Conservation (phyloP, 345 rosid genomes). For the Eutrema heterophyllum region DNA sequence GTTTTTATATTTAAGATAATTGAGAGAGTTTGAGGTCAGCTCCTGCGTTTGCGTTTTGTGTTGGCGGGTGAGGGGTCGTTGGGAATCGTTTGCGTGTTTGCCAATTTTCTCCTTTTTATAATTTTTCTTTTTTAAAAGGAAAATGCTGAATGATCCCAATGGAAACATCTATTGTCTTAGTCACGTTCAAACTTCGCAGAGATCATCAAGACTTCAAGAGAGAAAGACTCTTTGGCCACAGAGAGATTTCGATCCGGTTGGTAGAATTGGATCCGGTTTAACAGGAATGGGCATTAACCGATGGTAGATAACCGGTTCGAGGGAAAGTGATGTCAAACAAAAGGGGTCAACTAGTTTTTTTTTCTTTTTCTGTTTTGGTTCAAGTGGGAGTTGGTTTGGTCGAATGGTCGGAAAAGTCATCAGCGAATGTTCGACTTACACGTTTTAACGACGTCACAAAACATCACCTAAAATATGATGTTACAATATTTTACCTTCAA, state of each 20-base stretch:
- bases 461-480: not conserved
- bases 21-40: slow-evolving; percentile 4
- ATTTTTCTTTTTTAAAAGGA: not conserved
- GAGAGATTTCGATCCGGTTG: not conserved
- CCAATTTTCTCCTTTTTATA: not conserved
- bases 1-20: not conserved
- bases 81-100: slow-evolving; percentile 22
- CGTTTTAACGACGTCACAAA: slow-evolving; percentile 10
- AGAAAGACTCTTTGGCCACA: slow-evolving; percentile 13
- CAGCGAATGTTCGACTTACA: not conserved
- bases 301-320: not conserved
- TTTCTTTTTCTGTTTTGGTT: not conserved
- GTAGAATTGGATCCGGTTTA: not conserved
- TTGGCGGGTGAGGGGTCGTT: slow-evolving; percentile 36
- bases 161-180: slow-evolving; percentile 26
- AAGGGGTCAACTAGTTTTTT: slow-evolving; percentile 25
- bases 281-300: not conserved
- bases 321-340: slow-evolving; percentile 11
- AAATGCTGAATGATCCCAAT: slow-evolving; percentile 21
- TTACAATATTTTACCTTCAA: not conserved
- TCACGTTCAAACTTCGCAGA: slow-evolving; percentile 14
- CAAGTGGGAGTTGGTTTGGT: slow-evolving; percentile 24
- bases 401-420: slow-evolving; percentile 16
- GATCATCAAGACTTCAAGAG: not conserved
- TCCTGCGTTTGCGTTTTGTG: slow-evolving; percentile 24